Base-by-base conservation (phyloP, 441 rosid genomes). In the Pelargonium fulgidum region DNA sequence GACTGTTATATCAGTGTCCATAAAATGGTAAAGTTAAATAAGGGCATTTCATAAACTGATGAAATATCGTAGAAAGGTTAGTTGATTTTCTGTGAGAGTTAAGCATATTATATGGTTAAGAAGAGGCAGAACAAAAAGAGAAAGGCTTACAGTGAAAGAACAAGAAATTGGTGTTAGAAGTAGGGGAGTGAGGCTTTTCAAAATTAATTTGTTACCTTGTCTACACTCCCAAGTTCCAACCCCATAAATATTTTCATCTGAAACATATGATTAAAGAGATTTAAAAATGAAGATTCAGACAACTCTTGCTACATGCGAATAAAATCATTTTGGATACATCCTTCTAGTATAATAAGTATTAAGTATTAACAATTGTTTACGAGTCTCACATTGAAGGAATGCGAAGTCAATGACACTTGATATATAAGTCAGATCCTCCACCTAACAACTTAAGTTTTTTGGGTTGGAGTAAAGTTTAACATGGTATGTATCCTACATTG, bases 1-100 rank as follows among this genome's bases (percentile, higher is more conserved):
- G 84, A 80, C 97, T 94, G 96, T 70, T 12, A 36, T 72, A 63
- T 66, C 13, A 62, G 14, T 36, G 42, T 68, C 36, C 5, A 17
- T 0, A 47, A 12, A 13, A 12, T 48, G 16, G 54, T 48, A 48
- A 48, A 48, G 7, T 42, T 42, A 42, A 42, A 42, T 10, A 42
- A 42, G 47, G 47, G 47, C 11, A 10, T 42, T 42, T 42, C 47
- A 42, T n/a, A 48, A n/a, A 48, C 52, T 47, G 14, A 47, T 11
- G 14, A 47, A 47, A 0, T 11, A 48, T 48, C 54, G 13, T n/a
- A 48, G 54, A 48, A 48, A 48, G 54, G 54, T 48, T 48, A n/a
- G 54, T 1, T 47, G 52, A 12, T 47, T 12, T 47, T 14, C 52
- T 47, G 52, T 13, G 14, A 12, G 52, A 47, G 52, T 12, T 44